These are phyloP conservation scores for Neofusicoccum cordaticola DNA, from an alignment of 2,329 filamentous ascomycete species.

Conservation along the genomic window DNA sequence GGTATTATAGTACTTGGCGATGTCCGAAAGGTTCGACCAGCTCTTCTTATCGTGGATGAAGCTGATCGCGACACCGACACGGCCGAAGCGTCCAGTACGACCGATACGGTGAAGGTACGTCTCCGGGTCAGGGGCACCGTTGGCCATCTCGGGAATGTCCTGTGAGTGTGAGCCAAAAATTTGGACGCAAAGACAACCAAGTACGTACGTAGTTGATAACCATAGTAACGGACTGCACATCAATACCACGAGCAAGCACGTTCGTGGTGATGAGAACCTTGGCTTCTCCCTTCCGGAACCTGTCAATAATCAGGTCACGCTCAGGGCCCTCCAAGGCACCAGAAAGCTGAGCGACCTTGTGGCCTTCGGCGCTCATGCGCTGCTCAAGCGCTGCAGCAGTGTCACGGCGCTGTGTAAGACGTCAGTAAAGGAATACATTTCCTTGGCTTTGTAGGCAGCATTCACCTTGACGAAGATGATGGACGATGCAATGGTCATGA, in stretches of 20 bases:
- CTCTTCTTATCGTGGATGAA: constrained; percentile 87
- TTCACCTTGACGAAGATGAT: constrained; percentile 94
- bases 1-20: constrained; percentile 75
- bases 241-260: constrained; percentile 91
- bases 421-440: neutral
- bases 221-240: constrained; percentile 88
- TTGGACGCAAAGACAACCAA: neutral
- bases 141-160: constrained; percentile 53
- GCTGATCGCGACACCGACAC: constrained; percentile 91
- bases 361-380: constrained; percentile 83
- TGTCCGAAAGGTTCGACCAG: constrained; percentile 75
- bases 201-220: constrained; percentile 84
- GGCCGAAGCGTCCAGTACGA: constrained; percentile 92
- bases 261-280: constrained; percentile 99
- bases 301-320: constrained; percentile 79
- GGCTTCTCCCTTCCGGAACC: constrained; percentile 80
- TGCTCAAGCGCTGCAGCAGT: constrained; percentile 82
- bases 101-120: constrained; percentile 98
- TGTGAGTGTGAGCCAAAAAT: constrained; percentile 44
- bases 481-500: constrained; percentile 94
- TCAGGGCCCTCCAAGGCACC: constrained; percentile 80
- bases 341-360: constrained; percentile 86
- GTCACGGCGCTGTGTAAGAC: constrained; percentile 64
- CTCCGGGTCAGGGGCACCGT: constrained; percentile 77
- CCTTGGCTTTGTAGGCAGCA: constrained; percentile 10